Conservation (phyloP, 306 rosid species). For the Comarum palustre region DNA sequence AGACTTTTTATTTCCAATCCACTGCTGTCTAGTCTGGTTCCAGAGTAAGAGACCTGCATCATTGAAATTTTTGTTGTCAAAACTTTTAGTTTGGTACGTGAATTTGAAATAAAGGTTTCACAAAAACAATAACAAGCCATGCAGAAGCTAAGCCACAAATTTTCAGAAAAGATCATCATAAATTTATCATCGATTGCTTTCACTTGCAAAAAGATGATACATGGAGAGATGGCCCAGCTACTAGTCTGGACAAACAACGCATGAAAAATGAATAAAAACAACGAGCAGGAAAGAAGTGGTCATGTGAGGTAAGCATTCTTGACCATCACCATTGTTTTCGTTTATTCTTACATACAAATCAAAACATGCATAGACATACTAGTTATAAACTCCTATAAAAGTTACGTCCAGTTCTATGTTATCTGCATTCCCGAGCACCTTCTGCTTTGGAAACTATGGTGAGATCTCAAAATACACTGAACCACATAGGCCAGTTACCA, state of each 20-base stretch:
- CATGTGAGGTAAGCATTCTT: neutral
- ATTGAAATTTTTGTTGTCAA: conserved; percentile 16
- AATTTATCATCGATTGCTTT: neutral
- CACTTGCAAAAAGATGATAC: neutral
- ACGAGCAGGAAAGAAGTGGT: neutral
- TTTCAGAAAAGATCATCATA: neutral
- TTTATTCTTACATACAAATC: neutral
- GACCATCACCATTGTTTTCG: neutral
- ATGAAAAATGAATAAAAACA: neutral
- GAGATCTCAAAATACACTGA: neutral
- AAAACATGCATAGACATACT: neutral
- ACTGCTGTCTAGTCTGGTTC: conserved; percentile 70
- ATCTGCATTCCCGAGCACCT: neutral
- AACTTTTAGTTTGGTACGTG: neutral
- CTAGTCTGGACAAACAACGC: neutral
- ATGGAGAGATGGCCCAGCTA: neutral
- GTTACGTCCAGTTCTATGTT: neutral
- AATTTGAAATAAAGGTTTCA: neutral
- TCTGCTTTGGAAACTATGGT: neutral
- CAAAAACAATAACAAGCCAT: neutral
- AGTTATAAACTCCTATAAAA: neutral
- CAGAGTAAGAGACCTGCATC: conserved; percentile 74
- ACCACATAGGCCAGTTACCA: neutral
- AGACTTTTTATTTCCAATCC: conserved; percentile 55
- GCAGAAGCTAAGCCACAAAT: neutral